A percentile compares a stretch with the other conserved stretches of the same genome.
Evolutionary conservation across 2,329 filamentous ascomycete genomes (phyloP).

Genomic region (Samsoniella hepiali): DNA sequence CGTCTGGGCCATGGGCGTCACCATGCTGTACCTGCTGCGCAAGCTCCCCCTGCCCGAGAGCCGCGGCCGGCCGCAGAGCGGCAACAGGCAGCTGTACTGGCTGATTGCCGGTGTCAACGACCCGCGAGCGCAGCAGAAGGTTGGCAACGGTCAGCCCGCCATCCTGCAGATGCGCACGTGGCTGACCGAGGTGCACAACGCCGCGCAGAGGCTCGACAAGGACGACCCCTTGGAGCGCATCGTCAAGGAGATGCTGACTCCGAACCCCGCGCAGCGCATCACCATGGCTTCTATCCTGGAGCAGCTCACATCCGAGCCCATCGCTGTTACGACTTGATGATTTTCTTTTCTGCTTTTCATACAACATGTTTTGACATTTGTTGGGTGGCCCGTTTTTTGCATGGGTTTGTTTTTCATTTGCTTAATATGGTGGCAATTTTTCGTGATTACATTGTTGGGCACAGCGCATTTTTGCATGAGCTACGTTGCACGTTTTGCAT

Average conservation of each 20-base stretch:
- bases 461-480: slow-evolving; percentile 9
- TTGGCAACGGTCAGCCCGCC: slow-evolving; percentile 40
- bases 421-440: slow-evolving; percentile 1
- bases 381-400: neutral
- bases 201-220: slow-evolving; percentile 43
- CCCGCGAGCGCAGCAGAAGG: slow-evolving; percentile 31
- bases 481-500: slow-evolving; percentile 7
- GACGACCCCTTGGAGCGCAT: slow-evolving; percentile 50
- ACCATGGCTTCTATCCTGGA: slow-evolving; percentile 51
- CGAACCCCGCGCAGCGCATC: slow-evolving; percentile 50
- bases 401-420: neutral
- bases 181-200: slow-evolving; percentile 51
- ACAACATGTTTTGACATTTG: slow-evolving; percentile 7
- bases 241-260: slow-evolving; percentile 52
- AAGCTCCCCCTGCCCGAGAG: slow-evolving; percentile 55
- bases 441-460: neutral
- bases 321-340: slow-evolving; percentile 5
- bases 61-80: slow-evolving; percentile 45
- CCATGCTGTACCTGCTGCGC: slow-evolving; percentile 57
- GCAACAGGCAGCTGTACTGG: slow-evolving; percentile 53
- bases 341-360: neutral
- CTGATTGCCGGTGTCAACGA: slow-evolving; percentile 55
- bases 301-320: slow-evolving; percentile 32
- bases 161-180: slow-evolving; percentile 54
- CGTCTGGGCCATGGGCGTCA: slow-evolving; percentile 58